Evolutionary conservation across 169 alveolate genomes (phyloP).

Genomic region (Cryptosporidium parvum): DNA sequence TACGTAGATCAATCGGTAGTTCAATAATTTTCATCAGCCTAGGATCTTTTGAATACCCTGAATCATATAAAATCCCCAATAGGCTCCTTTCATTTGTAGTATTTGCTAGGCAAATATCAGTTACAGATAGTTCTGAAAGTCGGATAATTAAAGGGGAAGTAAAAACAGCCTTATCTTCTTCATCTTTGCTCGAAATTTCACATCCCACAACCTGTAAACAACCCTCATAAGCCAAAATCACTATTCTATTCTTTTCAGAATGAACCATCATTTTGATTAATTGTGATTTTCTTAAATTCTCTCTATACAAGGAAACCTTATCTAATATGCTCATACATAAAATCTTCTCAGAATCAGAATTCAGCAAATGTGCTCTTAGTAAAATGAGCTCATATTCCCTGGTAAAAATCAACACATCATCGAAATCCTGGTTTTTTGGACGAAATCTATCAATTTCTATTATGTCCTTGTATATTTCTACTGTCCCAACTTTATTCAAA

Average conservation of each 20-base stretch:
- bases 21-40: conserved; percentile 53
- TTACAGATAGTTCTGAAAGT: conserved; percentile 32
- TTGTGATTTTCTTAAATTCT: conserved; percentile 57
- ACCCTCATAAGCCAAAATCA: conserved; percentile 59
- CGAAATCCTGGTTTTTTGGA: conserved; percentile 53
- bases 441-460: conserved; percentile 42
- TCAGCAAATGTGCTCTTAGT: conserved; percentile 32
- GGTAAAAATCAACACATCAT: conserved; percentile 48
- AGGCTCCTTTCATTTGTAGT: conserved; percentile 31
- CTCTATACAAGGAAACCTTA: conserved; percentile 15
- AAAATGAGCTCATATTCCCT: conserved; percentile 27
- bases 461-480: conserved; percentile 32
- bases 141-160: conserved; percentile 44
- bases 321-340: conserved; percentile 40
- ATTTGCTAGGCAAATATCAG: conserved; percentile 32
- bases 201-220: conserved; percentile 61
- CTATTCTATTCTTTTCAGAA: conserved; percentile 41
- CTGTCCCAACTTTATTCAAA: conserved; percentile 47
- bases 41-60: conserved; percentile 57
- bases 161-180: conserved; percentile 10
- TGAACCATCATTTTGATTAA: conserved; percentile 44
- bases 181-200: not conserved
- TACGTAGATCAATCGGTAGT: conserved; percentile 38
- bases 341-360: conserved; percentile 15
- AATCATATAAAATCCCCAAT: conserved; percentile 41